These are phyloP conservation scores for Setomelanomma holmii DNA, from an alignment of 2,329 filamentous ascomycete species.

Conservation along the genomic window DNA sequence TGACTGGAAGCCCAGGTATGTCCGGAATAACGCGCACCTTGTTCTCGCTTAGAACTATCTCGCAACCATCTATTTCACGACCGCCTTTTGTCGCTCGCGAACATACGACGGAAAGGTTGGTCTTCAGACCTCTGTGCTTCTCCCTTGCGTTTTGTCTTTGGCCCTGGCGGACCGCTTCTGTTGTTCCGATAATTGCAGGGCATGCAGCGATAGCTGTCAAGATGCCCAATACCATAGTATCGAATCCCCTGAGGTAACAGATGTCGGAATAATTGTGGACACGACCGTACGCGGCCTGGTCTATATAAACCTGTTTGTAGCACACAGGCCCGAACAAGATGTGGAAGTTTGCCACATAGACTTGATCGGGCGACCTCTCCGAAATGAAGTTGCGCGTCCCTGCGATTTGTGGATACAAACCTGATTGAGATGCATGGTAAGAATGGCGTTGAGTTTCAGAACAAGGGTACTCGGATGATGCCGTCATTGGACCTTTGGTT, in stretches of 20 bases:
- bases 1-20: background rate
- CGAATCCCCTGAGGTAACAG: background rate
- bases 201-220: slow-evolving; percentile 49
- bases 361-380: background rate
- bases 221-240: slow-evolving; percentile 37
- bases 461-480: background rate
- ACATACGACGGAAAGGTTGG: slow-evolving; percentile 53
- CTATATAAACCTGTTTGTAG: slow-evolving; percentile 15
- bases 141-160: slow-evolving; percentile 54
- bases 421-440: background rate
- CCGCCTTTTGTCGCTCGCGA: slow-evolving; percentile 49
- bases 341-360: background rate
- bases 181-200: slow-evolving; percentile 54
- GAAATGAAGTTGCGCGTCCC: background rate
- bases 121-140: slow-evolving; percentile 55
- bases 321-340: background rate
- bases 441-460: background rate
- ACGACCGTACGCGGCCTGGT: background rate
- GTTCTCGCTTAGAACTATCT: slow-evolving; percentile 50
- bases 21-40: slow-evolving; percentile 43
- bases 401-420: background rate
- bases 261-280: background rate
- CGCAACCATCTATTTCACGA: slow-evolving; percentile 49
- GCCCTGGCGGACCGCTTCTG: slow-evolving; percentile 56
- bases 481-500: background rate